phyloP scores from a whole-genome alignment of 805 yeast species.

The Wickerhamiella slavikovae region DNA sequence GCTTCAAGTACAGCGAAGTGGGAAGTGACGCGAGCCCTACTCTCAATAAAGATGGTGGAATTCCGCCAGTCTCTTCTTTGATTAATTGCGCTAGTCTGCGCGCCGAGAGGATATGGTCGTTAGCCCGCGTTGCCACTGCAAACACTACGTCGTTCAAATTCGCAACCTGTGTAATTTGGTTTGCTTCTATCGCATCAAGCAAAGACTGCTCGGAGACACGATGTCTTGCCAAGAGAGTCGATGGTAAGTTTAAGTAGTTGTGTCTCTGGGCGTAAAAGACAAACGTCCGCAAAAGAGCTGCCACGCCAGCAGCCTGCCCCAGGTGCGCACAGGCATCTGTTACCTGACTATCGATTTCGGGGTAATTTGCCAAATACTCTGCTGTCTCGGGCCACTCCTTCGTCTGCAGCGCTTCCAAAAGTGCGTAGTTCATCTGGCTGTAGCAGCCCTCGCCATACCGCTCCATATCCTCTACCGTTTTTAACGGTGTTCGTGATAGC shows the following conservation, averaged over 20 bases:
- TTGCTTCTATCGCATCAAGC: constrained; percentile 23
- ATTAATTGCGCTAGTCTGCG: too few species aligned
- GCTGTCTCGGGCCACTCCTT: constrained; percentile 38
- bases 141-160: constrained; percentile 30
- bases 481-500: constrained; percentile 26
- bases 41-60: constrained; percentile 36
- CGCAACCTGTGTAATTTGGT: constrained; percentile 9
- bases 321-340: constrained; percentile 56
- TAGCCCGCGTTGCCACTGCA: constrained; percentile 53
- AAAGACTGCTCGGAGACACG: constrained; percentile 45
- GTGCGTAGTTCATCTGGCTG: constrained; percentile 46
- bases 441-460: constrained; percentile 63
- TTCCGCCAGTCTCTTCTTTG: constrained; percentile 22
- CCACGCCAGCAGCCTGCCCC: constrained; percentile 63
- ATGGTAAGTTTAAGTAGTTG: constrained; percentile 38
- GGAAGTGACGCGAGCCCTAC: constrained; percentile 57
- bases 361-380: constrained; percentile 26
- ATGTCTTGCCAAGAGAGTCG: constrained; percentile 32
- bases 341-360: constrained; percentile 23
- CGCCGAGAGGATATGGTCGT: constrained; percentile 61
- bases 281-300: constrained; percentile 40
- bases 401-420: constrained; percentile 25
- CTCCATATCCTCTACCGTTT: constrained; percentile 36
- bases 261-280: constrained; percentile 32
- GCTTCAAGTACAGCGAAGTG: constrained; percentile 35